Conservation (phyloP, 306 rosid species). For the Pterocarpus santalinus region DNA sequence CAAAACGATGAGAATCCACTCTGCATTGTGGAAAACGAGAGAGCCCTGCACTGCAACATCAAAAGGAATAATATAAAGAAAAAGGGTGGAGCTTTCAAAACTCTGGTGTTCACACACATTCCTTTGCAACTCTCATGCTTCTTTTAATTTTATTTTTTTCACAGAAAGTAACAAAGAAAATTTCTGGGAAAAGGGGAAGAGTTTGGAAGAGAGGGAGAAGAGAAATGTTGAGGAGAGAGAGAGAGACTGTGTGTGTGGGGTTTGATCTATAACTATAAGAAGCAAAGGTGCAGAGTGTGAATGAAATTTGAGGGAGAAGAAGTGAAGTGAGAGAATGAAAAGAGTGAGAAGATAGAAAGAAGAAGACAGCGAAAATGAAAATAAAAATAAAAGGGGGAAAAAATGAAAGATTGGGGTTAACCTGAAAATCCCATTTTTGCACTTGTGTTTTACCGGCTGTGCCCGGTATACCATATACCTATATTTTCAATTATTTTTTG, state of each 20-base stretch:
- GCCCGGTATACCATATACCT: slow-evolving; percentile 12
- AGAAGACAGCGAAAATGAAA: neutral
- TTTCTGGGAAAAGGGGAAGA: slow-evolving; percentile 44
- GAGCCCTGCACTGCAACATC: slow-evolving; percentile 44
- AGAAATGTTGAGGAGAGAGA: slow-evolving; percentile 15
- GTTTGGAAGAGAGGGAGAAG: slow-evolving; percentile 8
- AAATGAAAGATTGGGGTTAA: slow-evolving; percentile 45
- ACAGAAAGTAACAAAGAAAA: slow-evolving; percentile 49
- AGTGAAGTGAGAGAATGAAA: slow-evolving; percentile 27
- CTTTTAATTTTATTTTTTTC: slow-evolving; percentile 35
- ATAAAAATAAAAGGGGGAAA: neutral
- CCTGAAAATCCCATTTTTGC: slow-evolving; percentile 50
- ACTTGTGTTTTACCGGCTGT: slow-evolving; percentile 42
- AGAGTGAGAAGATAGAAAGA: slow-evolving; percentile 38
- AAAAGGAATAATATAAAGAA: slow-evolving; percentile 5
- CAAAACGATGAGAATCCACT: slow-evolving; percentile 63
- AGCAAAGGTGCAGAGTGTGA: neutral
- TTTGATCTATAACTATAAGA: slow-evolving; percentile 41
- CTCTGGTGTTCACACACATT: slow-evolving; percentile 49
- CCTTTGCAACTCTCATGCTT: slow-evolving; percentile 47
- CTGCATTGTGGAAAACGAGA: slow-evolving; percentile 61
- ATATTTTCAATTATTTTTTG: too few species aligned
- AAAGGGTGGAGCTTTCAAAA: slow-evolving; percentile 40
- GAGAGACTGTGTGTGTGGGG: neutral
- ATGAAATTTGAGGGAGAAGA: slow-evolving; percentile 35